phyloP scores from a whole-genome alignment of 768 basidiomycete genomes.

The Leccinellum luteum region DNA sequence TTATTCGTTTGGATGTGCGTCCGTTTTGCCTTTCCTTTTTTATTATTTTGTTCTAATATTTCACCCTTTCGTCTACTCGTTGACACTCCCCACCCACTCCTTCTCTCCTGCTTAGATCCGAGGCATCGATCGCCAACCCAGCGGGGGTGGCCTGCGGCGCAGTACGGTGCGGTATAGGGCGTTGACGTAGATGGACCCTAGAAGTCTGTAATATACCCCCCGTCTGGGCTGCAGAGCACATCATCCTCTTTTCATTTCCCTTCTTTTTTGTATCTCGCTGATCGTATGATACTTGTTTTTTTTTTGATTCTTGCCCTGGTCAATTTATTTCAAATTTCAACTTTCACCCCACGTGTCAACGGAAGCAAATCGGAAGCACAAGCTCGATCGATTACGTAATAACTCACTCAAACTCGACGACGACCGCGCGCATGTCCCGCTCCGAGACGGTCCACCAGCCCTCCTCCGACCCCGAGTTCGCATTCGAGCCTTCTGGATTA shows the following conservation, averaged over 20 bases:
- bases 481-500: background rate
- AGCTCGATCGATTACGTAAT: background rate
- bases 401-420: constrained; percentile 13
- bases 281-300: background rate
- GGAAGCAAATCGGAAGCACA: background rate
- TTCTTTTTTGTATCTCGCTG: background rate
- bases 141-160: background rate
- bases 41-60: background rate
- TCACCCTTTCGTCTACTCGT: background rate
- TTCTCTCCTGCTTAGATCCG: background rate
- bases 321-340: too few relatives aligned
- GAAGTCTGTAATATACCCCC: background rate
- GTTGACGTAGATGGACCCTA: background rate
- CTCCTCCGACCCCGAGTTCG: background rate
- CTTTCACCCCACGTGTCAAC: background rate
- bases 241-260: background rate
- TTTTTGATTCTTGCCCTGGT: too few relatives aligned
- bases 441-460: background rate
- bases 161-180: background rate
- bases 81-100: background rate
- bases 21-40: background rate
- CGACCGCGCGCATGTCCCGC: constrained; percentile 5
- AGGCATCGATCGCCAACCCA: background rate
- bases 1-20: constrained; percentile 4
- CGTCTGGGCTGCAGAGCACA: background rate